These are phyloP conservation scores for Candida sphagnicola DNA, from an alignment of 805 yeast species.

Conservation along the genomic window DNA sequence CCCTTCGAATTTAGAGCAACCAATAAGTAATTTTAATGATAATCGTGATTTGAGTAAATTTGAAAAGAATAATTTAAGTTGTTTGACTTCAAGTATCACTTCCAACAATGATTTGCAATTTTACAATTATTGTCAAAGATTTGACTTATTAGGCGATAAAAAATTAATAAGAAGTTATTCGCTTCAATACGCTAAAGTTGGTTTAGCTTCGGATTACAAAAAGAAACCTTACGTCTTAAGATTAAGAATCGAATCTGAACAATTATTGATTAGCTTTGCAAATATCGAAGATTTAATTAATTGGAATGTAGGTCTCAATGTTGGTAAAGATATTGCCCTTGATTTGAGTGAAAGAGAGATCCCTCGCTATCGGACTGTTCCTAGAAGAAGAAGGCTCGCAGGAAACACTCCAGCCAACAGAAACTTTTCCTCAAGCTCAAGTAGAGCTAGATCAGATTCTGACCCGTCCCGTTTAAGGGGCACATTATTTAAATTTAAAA, in stretches of 20 bases:
- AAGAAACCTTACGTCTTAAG: constrained; percentile 68
- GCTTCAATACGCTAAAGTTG: constrained; percentile 78
- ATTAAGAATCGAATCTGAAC: constrained; percentile 79
- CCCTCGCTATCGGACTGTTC: constrained; percentile 79
- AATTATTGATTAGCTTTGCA: constrained; percentile 64
- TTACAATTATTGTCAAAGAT: constrained; percentile 18
- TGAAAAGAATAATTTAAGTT: constrained; percentile 8
- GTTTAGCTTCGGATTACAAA: constrained; percentile 80
- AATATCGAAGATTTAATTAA: constrained; percentile 63
- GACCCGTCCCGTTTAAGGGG: background rate
- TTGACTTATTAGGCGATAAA: constrained; percentile 14
- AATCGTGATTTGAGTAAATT: constrained; percentile 6
- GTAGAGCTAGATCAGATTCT: background rate
- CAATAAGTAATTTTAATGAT: constrained; percentile 7
- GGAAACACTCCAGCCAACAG: too few relatives aligned
- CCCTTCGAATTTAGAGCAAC: constrained; percentile 28
- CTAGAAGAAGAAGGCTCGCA: constrained; percentile 60
- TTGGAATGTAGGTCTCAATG: constrained; percentile 71
- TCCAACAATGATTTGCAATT: constrained; percentile 24
- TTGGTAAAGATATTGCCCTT: constrained; percentile 76
- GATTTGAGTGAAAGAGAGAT: constrained; percentile 68
- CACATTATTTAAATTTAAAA: background rate
- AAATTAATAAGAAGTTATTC: constrained; percentile 63
- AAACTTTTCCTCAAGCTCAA: background rate
- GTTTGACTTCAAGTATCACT: constrained; percentile 19